These are phyloP conservation scores for Candida sanyaensis DNA, from an alignment of 1,139 yeast species.

Conservation along the genomic window DNA sequence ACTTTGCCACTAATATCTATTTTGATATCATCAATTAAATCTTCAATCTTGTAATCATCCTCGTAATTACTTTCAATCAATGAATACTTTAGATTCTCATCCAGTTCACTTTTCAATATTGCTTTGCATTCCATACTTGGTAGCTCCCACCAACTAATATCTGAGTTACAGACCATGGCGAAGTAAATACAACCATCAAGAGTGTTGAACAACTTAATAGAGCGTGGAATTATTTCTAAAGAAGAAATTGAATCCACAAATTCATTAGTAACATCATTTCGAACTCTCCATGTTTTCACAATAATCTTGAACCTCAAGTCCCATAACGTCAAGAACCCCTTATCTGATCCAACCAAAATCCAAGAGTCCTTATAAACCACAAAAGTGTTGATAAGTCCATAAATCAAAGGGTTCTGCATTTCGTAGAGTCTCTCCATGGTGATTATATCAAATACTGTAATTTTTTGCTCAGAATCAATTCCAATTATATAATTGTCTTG, in stretches of 20 bases:
- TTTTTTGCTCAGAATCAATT: constrained; percentile 54
- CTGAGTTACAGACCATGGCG: constrained; percentile 34
- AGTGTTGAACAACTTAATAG: constrained; percentile 2
- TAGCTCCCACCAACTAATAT: constrained; percentile 77
- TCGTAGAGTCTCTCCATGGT: constrained; percentile 48
- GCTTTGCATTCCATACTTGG: constrained; percentile 64
- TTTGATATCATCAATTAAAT: constrained; percentile 6
- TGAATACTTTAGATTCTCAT: constrained; percentile 8
- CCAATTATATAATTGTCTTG: constrained; percentile 47
- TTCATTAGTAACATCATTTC: constrained; percentile 17
- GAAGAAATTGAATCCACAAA: constrained; percentile 14
- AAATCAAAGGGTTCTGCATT: constrained; percentile 57
- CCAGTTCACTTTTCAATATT: constrained; percentile 29
- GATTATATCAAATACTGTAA: constrained; percentile 61
- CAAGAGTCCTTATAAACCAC: constrained; percentile 52
- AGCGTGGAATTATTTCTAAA: constrained; percentile 5
- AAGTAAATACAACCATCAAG: constrained; percentile 11
- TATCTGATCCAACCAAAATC: constrained; percentile 72
- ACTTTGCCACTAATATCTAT: background rate
- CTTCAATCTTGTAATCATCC: constrained; percentile 9
- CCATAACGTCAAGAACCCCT: constrained; percentile 79
- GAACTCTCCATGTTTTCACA: constrained; percentile 57
- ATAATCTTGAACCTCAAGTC: constrained; percentile 69
- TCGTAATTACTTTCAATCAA: constrained; percentile 8
- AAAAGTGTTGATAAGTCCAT: constrained; percentile 67